Evolutionary conservation across 306 rosid species (phyloP).

Genomic region (Quercus alba): DNA sequence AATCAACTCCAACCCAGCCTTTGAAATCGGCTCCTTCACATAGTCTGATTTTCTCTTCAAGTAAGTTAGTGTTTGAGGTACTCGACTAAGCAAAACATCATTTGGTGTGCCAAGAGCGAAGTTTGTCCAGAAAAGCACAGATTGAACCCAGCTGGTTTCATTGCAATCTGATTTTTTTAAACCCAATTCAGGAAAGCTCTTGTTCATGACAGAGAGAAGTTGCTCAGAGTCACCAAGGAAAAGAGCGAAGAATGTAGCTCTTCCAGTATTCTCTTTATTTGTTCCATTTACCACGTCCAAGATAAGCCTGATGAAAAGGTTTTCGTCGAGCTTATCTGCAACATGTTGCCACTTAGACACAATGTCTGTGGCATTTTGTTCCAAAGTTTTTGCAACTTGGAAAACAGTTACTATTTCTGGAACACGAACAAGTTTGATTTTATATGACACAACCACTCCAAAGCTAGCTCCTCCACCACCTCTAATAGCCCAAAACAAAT

Average conservation of each 20-base stretch:
- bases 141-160: constrained; percentile 33
- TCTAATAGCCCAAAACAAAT: constrained; percentile 38
- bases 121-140: constrained; percentile 33
- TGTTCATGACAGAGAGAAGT: constrained; percentile 22
- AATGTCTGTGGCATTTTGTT: constrained; percentile 26
- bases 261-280: constrained; percentile 2
- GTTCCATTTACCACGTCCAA: constrained; percentile 13
- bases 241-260: constrained; percentile 22
- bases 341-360: constrained; percentile 25
- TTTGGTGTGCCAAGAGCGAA: constrained; percentile 5
- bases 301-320: constrained; percentile 34
- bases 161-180: constrained; percentile 18
- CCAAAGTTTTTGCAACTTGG: not conserved
- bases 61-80: constrained; percentile 25
- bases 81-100: constrained; percentile 42
- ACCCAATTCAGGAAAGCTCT: constrained; percentile 31
- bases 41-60: constrained; percentile 58
- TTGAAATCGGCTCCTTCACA: constrained; percentile 38
- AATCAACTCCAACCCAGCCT: constrained; percentile 36
- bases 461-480: constrained; percentile 43
- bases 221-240: constrained; percentile 33
- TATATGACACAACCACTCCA: constrained; percentile 35
- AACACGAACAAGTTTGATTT: constrained; percentile 32
- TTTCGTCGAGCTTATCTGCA: constrained; percentile 29
- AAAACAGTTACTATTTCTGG: constrained; percentile 35